Evolutionary conservation across 2,329 filamentous ascomycete genomes (phyloP).

Genomic region (Chaetomiaceae sp.): DNA sequence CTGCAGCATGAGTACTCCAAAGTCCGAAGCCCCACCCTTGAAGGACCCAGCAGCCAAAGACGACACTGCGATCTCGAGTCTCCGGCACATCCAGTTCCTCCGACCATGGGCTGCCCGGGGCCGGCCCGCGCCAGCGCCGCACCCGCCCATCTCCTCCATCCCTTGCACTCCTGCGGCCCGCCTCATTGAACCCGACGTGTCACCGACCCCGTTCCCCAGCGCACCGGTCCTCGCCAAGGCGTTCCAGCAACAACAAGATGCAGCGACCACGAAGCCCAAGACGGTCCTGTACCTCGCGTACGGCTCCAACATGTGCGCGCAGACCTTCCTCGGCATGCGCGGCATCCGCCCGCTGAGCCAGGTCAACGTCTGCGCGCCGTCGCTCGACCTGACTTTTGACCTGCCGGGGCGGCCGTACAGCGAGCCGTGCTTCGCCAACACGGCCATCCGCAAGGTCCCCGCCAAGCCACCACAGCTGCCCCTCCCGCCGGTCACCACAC

Average conservation of each 20-base stretch:
- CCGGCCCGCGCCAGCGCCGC: constrained; percentile 1
- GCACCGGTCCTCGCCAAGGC: constrained; percentile 22
- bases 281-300: constrained; percentile 81
- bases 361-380: constrained; percentile 75
- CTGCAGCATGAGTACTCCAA: no score
- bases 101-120: constrained; percentile 13
- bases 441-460: constrained; percentile 52
- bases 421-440: constrained; percentile 92
- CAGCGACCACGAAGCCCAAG: constrained; percentile 22
- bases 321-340: constrained; percentile 72
- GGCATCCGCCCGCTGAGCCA: constrained; percentile 76
- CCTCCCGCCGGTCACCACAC: not conserved
- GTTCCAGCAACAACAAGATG: constrained; percentile 20
- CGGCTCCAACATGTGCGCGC: constrained; percentile 77
- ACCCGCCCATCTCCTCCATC: constrained; percentile 26
- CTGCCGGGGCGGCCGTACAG: constrained; percentile 77
- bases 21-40: not conserved
- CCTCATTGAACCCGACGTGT: constrained; percentile 29
- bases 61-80: constrained; percentile 14
- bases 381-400: constrained; percentile 73
- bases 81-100: constrained; percentile 16
- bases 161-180: constrained; percentile 34
- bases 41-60: constrained; percentile 7
- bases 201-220: constrained; percentile 16
- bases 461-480: constrained; percentile 23